phyloP scores from a whole-genome alignment of 345 rosid genomes.

The Gossypium arboreum region DNA sequence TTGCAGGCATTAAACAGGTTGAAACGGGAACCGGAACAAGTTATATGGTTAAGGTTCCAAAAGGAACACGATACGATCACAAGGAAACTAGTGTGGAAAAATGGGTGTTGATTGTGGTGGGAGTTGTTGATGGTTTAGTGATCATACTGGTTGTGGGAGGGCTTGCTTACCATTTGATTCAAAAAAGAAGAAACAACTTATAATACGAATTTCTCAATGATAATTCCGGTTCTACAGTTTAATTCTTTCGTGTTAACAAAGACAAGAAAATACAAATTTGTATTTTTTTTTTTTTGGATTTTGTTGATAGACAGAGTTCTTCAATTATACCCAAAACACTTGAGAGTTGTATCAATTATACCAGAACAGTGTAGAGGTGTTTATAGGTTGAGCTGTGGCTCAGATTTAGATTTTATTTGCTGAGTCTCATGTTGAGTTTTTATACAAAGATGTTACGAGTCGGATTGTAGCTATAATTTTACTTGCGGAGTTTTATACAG shows the following conservation, averaged over 20 bases:
- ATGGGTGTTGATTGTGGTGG: conserved; percentile 74
- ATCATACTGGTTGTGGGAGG: conserved; percentile 57
- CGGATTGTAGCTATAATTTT: background rate
- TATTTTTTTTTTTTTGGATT: background rate
- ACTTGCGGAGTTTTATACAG: conserved; percentile 9
- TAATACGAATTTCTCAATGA: background rate
- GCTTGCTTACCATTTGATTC: conserved; percentile 48
- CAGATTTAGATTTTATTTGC: too few species aligned
- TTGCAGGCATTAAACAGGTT: conserved; percentile 64
- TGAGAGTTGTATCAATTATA: too few species aligned
- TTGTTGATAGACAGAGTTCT: too few species aligned
- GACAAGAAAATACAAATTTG: conserved; percentile 12
- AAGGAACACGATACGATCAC: conserved; percentile 37
- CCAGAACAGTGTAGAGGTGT: too few species aligned
- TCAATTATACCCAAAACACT: too few species aligned
- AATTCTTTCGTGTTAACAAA: background rate
- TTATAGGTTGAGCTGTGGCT: too few species aligned
- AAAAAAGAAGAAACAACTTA: conserved; percentile 39
- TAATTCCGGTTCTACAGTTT: background rate
- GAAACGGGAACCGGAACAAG: conserved; percentile 43
- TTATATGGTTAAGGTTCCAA: conserved; percentile 72
- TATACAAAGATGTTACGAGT: too few species aligned
- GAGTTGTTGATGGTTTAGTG: conserved; percentile 55
- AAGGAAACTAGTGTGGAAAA: conserved; percentile 46
- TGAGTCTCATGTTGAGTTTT: too few species aligned